phyloP scores from a whole-genome alignment of 164 flowering plant species.

The Vitis riparia region DNA sequence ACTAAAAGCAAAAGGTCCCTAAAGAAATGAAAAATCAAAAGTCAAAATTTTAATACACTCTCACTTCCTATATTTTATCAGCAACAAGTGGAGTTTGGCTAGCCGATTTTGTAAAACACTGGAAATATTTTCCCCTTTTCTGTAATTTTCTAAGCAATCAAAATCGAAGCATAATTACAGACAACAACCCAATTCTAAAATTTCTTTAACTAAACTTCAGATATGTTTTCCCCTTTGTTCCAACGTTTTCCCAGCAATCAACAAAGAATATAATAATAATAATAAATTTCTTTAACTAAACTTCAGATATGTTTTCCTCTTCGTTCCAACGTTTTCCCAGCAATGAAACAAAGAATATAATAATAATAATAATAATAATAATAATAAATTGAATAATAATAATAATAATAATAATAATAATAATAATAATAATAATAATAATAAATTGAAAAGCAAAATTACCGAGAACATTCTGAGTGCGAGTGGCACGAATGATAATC shows the following conservation, averaged over 20 bases:
- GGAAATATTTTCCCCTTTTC: too few relatives aligned
- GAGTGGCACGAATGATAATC: constrained; percentile 21
- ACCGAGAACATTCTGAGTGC: constrained; percentile 17
- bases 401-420: not conserved
- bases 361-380: too few relatives aligned
- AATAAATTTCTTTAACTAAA: too few relatives aligned
- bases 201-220: not conserved
- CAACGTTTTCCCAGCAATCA: not conserved
- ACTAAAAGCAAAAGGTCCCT: too few relatives aligned
- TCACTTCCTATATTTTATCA: not conserved
- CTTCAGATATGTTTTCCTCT: not conserved
- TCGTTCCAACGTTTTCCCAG: not conserved
- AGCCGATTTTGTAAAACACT: too few relatives aligned
- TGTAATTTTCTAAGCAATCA: too few relatives aligned
- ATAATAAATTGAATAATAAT: not conserved
- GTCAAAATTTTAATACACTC: not conserved
- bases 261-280: not conserved
- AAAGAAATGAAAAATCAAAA: too few relatives aligned
- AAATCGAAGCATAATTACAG: not conserved
- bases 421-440: not conserved
- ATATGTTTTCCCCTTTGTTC: not conserved
- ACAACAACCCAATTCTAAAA: too few relatives aligned
- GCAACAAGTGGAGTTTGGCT: not conserved
- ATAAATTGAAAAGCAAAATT: not conserved
- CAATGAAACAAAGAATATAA: not conserved